These are phyloP conservation scores for Calycina herbarum DNA, from an alignment of 2,329 filamentous ascomycete species.

Conservation along the genomic window DNA sequence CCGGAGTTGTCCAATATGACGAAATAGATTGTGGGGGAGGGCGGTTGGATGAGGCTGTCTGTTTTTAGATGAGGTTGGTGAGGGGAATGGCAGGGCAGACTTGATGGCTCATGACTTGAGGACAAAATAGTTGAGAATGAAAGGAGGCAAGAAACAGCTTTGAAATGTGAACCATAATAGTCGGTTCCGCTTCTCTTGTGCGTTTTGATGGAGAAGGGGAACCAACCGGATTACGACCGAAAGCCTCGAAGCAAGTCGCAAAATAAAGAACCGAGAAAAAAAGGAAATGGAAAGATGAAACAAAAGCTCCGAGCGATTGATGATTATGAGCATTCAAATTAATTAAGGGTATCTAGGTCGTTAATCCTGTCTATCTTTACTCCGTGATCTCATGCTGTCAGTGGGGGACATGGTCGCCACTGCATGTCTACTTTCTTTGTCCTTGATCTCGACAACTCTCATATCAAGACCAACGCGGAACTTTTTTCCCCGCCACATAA, in stretches of 20 bases:
- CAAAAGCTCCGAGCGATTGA: background rate
- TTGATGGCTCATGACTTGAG: no score
- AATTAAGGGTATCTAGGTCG: background rate
- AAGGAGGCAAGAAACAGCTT: no score
- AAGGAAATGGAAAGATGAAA: background rate
- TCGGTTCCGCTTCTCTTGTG: no score
- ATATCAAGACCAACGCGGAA: constrained; percentile 85
- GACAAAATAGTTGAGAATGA: no score
- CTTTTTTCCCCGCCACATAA: constrained; percentile 80
- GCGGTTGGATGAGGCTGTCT: background rate
- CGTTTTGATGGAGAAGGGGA: no score
- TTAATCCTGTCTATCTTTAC: constrained; percentile 35
- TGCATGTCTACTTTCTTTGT: background rate
- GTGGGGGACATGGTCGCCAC: constrained; percentile 8
- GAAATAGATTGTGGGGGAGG: background rate
- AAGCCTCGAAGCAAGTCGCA: background rate
- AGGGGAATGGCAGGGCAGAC: no score
- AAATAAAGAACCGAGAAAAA: background rate
- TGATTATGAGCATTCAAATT: background rate
- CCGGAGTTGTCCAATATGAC: background rate
- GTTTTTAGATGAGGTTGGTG: background rate
- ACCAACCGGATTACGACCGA: no score
- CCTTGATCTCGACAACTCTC: constrained; percentile 62
- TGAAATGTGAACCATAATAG: no score
- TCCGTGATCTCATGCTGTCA: constrained; percentile 24